Percentiles rank a stretch among this genome's conserved stretches.
Evolutionary conservation across 2,329 filamentous ascomycete genomes (phyloP).

Genomic region (Blumeria graminis): DNA sequence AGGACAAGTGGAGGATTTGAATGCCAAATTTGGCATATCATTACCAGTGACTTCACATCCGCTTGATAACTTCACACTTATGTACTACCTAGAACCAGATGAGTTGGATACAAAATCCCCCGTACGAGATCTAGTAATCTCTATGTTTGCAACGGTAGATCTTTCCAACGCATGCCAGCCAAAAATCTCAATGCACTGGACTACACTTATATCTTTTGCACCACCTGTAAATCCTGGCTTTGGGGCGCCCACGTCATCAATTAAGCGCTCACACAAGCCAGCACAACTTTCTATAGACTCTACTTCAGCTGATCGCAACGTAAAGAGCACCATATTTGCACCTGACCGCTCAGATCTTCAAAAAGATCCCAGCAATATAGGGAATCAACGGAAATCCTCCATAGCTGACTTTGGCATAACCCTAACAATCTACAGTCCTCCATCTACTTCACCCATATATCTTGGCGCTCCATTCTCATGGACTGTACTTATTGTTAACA

Average conservation of each 20-base stretch:
- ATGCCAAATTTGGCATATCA: slow-evolving; percentile 21
- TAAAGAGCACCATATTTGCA: slow-evolving; percentile 25
- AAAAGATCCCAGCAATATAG: slow-evolving; percentile 32
- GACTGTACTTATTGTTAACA: slow-evolving; percentile 55
- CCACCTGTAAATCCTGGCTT: slow-evolving; percentile 38
- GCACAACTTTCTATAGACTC: slow-evolving; percentile 38
- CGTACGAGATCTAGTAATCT: slow-evolving; percentile 30
- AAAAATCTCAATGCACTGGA: slow-evolving; percentile 40
- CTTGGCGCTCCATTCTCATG: slow-evolving; percentile 46
- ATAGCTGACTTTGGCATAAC: slow-evolving; percentile 44
- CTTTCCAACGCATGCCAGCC: slow-evolving; percentile 34
- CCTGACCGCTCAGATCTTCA: slow-evolving; percentile 29
- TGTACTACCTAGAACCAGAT: slow-evolving; percentile 39
- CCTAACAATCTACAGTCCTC: slow-evolving; percentile 46
- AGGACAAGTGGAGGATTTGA: slow-evolving; percentile 33
- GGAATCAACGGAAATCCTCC: slow-evolving; percentile 19
- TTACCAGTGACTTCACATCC: slow-evolving; percentile 38
- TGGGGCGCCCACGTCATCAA: slow-evolving; percentile 29
- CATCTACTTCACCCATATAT: slow-evolving; percentile 29
- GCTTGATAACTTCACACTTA: slow-evolving; percentile 50
- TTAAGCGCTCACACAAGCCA: slow-evolving; percentile 35
- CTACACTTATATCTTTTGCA: slow-evolving; percentile 44
- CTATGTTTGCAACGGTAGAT: slow-evolving; percentile 33
- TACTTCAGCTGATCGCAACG: slow-evolving; percentile 21
- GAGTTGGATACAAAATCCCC: slow-evolving; percentile 19